These are phyloP conservation scores for Lithocarpus polystachyus DNA, from an alignment of 306 rosid genomes.

Conservation along the genomic window DNA sequence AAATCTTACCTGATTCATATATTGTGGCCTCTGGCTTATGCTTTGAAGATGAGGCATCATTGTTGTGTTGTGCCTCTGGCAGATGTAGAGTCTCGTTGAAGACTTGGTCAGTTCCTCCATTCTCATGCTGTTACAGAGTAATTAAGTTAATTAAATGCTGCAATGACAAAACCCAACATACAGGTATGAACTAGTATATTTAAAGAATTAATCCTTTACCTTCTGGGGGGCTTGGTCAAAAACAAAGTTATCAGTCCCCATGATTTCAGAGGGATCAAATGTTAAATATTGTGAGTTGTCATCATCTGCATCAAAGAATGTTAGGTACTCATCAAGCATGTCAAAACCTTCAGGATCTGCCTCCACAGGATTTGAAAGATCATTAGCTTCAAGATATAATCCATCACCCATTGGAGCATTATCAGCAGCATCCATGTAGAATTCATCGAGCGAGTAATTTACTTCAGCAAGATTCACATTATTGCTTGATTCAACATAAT, in stretches of 20 bases:
- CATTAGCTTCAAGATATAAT: slow-evolving; percentile 65
- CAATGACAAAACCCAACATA: slow-evolving; percentile 1
- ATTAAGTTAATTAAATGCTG: slow-evolving; percentile 3
- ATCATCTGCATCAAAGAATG: slow-evolving; percentile 46
- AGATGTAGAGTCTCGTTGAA: slow-evolving; percentile 28
- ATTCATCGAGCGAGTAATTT: slow-evolving; percentile 21
- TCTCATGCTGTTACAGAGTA: slow-evolving; percentile 40
- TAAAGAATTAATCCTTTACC: slow-evolving; percentile 35
- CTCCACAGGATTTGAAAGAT: slow-evolving; percentile 42
- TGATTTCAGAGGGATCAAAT: slow-evolving; percentile 47
- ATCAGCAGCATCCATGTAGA: slow-evolving; percentile 30
- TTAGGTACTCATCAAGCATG: slow-evolving; percentile 63
- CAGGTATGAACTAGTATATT: neutral
- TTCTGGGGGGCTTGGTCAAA: slow-evolving; percentile 37
- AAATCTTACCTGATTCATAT: slow-evolving; percentile 45
- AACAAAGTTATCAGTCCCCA: slow-evolving; percentile 31
- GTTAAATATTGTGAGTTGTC: slow-evolving; percentile 42
- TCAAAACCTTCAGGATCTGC: slow-evolving; percentile 38
- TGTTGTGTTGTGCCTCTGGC: slow-evolving; percentile 29
- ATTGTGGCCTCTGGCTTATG: slow-evolving; percentile 30
- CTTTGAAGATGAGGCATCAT: slow-evolving; percentile 45
- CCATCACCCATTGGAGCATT: slow-evolving; percentile 34
- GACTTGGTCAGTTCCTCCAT: slow-evolving; percentile 32
- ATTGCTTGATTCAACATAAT: slow-evolving; percentile 27
- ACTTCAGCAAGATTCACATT: slow-evolving; percentile 22